phyloP scores from a whole-genome alignment of 1,284 basidiomycete genomes.

The Ceratobasidium sp. region DNA sequence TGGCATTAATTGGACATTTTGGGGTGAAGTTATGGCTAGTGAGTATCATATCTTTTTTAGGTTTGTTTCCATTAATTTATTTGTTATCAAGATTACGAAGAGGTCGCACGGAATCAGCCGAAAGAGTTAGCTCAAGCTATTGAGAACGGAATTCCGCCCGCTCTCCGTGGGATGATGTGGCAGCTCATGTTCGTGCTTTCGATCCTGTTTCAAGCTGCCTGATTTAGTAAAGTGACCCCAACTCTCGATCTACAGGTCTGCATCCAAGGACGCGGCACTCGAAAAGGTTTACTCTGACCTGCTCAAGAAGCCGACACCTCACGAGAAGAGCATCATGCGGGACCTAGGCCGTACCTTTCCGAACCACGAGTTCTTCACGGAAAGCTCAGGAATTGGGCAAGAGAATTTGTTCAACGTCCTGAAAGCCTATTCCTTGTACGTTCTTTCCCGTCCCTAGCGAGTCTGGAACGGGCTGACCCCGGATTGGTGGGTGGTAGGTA shows the following conservation, averaged over 20 bases:
- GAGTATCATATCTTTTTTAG: constrained; percentile 44
- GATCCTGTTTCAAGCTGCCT: constrained; percentile 3
- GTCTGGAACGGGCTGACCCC: too few species aligned
- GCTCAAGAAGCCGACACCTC: constrained; percentile 82
- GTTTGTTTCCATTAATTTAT: background rate
- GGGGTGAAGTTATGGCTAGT: constrained; percentile 94
- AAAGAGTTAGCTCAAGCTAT: constrained; percentile 88
- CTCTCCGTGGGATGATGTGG: constrained; percentile 95
- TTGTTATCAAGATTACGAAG: constrained; percentile 73
- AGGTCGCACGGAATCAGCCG: constrained; percentile 77
- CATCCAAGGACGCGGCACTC: constrained; percentile 87
- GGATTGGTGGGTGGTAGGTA: constrained; percentile 60
- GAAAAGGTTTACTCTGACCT: constrained; percentile 86
- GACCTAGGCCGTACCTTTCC: constrained; percentile 97
- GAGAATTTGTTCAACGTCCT: constrained; percentile 97
- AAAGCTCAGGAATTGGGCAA: constrained; percentile 90
- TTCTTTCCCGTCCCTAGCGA: background rate
- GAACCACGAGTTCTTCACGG: constrained; percentile 95
- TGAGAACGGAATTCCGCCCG: constrained; percentile 87
- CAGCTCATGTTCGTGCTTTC: constrained; percentile 81
- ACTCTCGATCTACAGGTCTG: constrained; percentile 61
- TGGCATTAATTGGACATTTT: constrained; percentile 88
- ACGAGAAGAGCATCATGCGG: constrained; percentile 93
- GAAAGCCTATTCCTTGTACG: constrained; percentile 93
- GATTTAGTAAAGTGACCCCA: constrained; percentile 13